Conservation (phyloP, 441 rosid species). For the Sinapis alba region DNA sequence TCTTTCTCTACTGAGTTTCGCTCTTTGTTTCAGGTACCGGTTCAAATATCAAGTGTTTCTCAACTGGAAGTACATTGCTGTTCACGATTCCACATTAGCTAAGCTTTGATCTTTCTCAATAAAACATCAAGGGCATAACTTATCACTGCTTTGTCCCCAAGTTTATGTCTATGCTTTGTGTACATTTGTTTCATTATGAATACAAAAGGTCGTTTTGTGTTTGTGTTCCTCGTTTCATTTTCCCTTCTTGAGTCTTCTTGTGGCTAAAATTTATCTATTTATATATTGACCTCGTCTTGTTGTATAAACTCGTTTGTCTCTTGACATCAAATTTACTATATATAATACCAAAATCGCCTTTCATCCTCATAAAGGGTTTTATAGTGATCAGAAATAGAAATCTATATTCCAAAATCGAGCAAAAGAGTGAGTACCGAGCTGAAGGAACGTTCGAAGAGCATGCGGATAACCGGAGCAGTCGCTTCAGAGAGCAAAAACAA, state of each 20-base stretch:
- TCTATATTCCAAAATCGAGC: background rate
- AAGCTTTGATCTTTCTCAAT: no score
- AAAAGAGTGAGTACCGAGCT: no score
- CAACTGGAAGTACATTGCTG: no score
- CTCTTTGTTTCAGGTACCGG: no score
- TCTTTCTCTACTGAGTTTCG: no score
- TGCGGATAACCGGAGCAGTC: no score
- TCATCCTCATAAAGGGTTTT: background rate
- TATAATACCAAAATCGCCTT: background rate
- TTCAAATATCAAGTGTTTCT: no score
- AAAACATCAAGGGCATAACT: no score
- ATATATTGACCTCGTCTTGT: background rate
- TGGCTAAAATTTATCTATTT: background rate
- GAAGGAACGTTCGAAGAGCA: no score
- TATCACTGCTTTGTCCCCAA: background rate
- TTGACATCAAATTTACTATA: background rate
- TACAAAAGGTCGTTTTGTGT: background rate
- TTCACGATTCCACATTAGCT: no score
- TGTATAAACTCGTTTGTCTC: background rate
- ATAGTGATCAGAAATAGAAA: background rate
- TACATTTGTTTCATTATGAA: background rate
- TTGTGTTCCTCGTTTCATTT: background rate
- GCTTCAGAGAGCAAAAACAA: no score
- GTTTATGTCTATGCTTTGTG: background rate
- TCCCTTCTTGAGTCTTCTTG: background rate